phyloP scores from a whole-genome alignment of 2,329 filamentous ascomycete species.

The Lachnellula arida region DNA sequence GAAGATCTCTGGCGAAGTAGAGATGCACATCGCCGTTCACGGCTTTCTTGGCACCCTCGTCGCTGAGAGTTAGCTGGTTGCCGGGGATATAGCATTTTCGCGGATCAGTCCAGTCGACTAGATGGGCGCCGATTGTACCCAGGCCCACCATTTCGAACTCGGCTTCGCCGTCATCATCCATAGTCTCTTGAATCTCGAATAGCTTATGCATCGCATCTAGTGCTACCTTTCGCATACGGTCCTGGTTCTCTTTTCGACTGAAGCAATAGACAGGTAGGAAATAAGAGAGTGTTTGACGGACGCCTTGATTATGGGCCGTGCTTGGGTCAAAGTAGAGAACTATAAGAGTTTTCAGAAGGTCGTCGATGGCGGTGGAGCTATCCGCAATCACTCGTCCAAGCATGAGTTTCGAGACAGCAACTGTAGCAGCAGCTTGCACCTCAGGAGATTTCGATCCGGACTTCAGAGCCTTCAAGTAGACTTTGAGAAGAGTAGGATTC shows the following conservation, averaged over 20 bases:
- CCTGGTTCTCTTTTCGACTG: conserved; percentile 75
- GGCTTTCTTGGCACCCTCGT: conserved; percentile 55
- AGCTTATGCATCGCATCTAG: conserved; percentile 72
- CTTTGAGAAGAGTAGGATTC: conserved; percentile 69
- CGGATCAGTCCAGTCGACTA: conserved; percentile 94
- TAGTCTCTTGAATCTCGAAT: conserved; percentile 64
- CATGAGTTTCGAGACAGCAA: conserved; percentile 80
- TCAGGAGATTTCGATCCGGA: conserved; percentile 63
- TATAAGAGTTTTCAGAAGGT: conserved; percentile 79
- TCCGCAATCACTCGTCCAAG: conserved; percentile 75
- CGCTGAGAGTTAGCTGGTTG: conserved; percentile 38
- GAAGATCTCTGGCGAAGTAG: conserved; percentile 68
- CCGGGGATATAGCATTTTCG: conserved; percentile 63
- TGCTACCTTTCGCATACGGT: conserved; percentile 70
- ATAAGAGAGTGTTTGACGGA: conserved; percentile 84
- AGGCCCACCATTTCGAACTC: conserved; percentile 76
- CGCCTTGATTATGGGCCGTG: conserved; percentile 71
- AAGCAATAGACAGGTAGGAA: conserved; percentile 95
- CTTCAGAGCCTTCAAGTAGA: conserved; percentile 79
- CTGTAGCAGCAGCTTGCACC: conserved; percentile 76
- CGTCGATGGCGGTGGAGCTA: conserved; percentile 51
- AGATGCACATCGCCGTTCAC: conserved; percentile 77
- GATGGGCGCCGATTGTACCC: conserved; percentile 70
- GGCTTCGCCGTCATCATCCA: conserved; percentile 72
- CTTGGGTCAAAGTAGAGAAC: conserved; percentile 87